Evolutionary conservation across 768 basidiomycete genomes (phyloP).

Genomic region (Hygrocybe coccinea): DNA sequence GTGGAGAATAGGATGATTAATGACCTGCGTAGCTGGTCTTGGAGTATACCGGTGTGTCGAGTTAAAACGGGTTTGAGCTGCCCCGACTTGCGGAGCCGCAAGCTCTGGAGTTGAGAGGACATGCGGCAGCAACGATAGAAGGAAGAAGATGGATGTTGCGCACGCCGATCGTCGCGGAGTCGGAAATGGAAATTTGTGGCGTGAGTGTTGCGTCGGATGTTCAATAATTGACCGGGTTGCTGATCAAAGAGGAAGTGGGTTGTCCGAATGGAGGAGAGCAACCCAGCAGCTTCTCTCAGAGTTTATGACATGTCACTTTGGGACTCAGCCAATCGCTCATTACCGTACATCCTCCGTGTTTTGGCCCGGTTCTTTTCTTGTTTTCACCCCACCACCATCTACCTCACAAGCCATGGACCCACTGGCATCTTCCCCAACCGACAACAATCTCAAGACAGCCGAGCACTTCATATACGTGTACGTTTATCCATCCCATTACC

Average conservation of each 20-base stretch:
- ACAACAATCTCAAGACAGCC: slow-evolving; percentile 50
- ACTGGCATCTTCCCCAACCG: slow-evolving; percentile 14
- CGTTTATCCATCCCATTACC: slow-evolving; percentile 18
- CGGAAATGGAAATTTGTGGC: too few species aligned
- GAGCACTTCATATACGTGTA: slow-evolving; percentile 75
- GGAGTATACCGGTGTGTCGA: slow-evolving; percentile 65
- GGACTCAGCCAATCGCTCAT: slow-evolving; percentile 16
- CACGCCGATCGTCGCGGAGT: neutral
- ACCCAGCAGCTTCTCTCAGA: slow-evolving; percentile 39
- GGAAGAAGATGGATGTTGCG: neutral
- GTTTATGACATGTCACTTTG: slow-evolving; percentile 43
- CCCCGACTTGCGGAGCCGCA: slow-evolving; percentile 41
- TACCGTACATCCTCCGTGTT: slow-evolving; percentile 21
- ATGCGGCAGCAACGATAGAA: neutral
- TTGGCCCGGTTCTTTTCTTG: slow-evolving; percentile 31
- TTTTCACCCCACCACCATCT: slow-evolving; percentile 36
- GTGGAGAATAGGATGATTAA: slow-evolving; percentile 4
- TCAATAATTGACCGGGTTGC: neutral
- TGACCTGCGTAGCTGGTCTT: slow-evolving; percentile 75
- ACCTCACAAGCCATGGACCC: slow-evolving; percentile 26
- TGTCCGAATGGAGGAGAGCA: neutral
- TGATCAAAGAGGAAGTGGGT: neutral
- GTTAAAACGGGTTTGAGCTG: slow-evolving; percentile 14
- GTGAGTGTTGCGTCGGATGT: too few species aligned
- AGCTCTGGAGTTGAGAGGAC: slow-evolving; percentile 40